phyloP scores from a whole-genome alignment of 108 stramenopile species.

The Craspedostauros australis region DNA sequence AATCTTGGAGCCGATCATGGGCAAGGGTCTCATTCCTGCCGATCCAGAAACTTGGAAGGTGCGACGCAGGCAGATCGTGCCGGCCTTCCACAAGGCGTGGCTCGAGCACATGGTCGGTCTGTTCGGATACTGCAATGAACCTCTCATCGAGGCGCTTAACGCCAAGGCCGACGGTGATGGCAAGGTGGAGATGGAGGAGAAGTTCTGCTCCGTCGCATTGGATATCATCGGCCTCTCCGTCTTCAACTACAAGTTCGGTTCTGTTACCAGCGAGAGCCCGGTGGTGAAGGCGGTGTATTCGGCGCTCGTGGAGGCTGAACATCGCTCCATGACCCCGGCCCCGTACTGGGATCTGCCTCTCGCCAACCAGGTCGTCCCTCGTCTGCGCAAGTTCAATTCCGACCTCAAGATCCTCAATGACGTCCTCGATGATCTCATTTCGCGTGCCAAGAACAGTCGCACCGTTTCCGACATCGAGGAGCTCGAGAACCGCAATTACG shows the following conservation, averaged over 20 bases:
- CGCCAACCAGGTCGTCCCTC: conserved; percentile 87
- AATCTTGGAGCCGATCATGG: conserved; percentile 90
- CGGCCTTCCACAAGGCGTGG: conserved; percentile 97
- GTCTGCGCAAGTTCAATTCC: conserved; percentile 86
- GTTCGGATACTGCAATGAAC: conserved; percentile 87
- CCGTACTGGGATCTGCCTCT: conserved; percentile 95
- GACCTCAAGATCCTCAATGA: conserved; percentile 86
- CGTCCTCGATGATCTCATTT: conserved; percentile 84
- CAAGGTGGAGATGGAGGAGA: conserved; percentile 87
- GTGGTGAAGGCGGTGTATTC: conserved; percentile 92
- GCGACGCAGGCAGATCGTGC: conserved; percentile 87
- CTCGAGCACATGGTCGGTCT: conserved; percentile 87
- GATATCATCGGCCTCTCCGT: conserved; percentile 93
- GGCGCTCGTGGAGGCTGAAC: conserved; percentile 91
- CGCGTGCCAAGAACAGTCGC: conserved; percentile 68
- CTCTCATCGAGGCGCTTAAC: conserved; percentile 65
- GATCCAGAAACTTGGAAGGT: conserved; percentile 93
- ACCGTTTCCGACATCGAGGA: conserved; percentile 87
- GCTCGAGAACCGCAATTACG: conserved; percentile 84
- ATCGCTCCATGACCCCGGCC: conserved; percentile 89
- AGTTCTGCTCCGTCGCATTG: conserved; percentile 83
- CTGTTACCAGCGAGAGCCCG: conserved; percentile 76
- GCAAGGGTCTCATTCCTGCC: conserved; percentile 84
- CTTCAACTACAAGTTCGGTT: conserved; percentile 95
- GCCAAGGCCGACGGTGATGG: conserved; percentile 41